Evolutionary conservation across 371 early-diverging fungal genomes (phyloP).

Genomic region (Syncephalastrum racemosum): DNA sequence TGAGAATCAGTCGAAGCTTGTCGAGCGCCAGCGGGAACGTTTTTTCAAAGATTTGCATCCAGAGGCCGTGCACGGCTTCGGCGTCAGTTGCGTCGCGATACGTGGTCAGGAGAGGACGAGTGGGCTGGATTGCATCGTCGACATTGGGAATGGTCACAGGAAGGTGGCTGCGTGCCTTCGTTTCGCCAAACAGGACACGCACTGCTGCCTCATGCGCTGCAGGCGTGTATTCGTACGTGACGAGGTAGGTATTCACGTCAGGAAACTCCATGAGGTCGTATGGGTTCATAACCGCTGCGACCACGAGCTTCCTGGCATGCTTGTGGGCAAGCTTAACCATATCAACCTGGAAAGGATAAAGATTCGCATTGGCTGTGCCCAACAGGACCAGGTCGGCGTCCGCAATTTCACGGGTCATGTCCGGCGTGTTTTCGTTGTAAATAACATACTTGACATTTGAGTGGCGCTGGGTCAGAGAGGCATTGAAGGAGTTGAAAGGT

Average conservation of each 20-base stretch:
- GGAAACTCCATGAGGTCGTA: slow-evolving; percentile 47
- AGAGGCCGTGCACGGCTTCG: slow-evolving; percentile 18
- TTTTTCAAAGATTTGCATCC: slow-evolving; percentile 22
- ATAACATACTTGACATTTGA: slow-evolving; percentile 33
- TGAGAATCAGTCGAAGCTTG: slow-evolving; percentile 25
- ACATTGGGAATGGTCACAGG: slow-evolving; percentile 38
- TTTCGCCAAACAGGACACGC: slow-evolving; percentile 42
- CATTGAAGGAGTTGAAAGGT: slow-evolving; percentile 45
- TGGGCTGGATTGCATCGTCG: not conserved
- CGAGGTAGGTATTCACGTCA: slow-evolving; percentile 36
- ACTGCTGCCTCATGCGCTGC: slow-evolving; percentile 48
- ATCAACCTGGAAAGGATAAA: slow-evolving; percentile 40
- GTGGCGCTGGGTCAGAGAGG: slow-evolving; percentile 24
- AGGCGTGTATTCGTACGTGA: slow-evolving; percentile 50
- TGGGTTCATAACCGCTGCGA: slow-evolving; percentile 45
- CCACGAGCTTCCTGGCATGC: slow-evolving; percentile 24
- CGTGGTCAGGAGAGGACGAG: not conserved
- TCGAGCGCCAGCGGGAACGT: slow-evolving; percentile 31
- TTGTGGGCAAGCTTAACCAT: slow-evolving; percentile 30
- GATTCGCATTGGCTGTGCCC: slow-evolving; percentile 50
- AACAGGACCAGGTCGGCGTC: slow-evolving; percentile 33
- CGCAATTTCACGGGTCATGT: slow-evolving; percentile 17
- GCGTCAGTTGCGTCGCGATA: slow-evolving; percentile 14
- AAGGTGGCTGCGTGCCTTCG: slow-evolving; percentile 18
- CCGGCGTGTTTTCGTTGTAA: slow-evolving; percentile 21